Conservation (phyloP, 495 filamentous ascomycete genomes). For the Daldinia childiae region DNA sequence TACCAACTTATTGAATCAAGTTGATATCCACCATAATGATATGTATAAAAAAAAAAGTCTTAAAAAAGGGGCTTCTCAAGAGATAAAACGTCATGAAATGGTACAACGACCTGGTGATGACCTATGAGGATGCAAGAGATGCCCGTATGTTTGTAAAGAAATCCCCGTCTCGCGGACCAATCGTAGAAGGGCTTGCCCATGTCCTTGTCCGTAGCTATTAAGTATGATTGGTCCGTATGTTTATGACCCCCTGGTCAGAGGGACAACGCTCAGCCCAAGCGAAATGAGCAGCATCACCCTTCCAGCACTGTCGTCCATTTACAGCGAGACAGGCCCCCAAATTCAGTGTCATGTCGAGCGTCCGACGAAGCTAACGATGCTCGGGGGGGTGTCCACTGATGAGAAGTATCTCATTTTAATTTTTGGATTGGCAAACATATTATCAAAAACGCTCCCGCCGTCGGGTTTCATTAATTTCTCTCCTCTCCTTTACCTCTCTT, state of each 20-base stretch:
- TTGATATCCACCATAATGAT: slow-evolving; percentile 16
- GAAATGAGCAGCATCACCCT: slow-evolving; percentile 42
- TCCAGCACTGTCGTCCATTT: slow-evolving; percentile 33
- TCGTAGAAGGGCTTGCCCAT: slow-evolving; percentile 16
- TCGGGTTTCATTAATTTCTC: slow-evolving; percentile 29
- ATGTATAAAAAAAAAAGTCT: neutral
- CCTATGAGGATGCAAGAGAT: slow-evolving; percentile 26
- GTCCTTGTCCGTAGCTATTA: slow-evolving; percentile 18
- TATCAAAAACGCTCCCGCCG: slow-evolving; percentile 38
- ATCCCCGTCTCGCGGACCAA: slow-evolving; percentile 36
- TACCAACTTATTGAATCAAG: neutral
- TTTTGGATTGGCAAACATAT: slow-evolving; percentile 39
- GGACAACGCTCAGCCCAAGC: slow-evolving; percentile 42
- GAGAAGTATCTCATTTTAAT: slow-evolving; percentile 43
- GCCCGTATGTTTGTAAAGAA: slow-evolving; percentile 39
- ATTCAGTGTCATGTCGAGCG: slow-evolving; percentile 25
- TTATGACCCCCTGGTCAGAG: slow-evolving; percentile 31
- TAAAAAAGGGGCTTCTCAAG: slow-evolving; percentile 5
- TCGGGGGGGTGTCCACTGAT: slow-evolving; percentile 36
- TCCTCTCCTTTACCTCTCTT: slow-evolving; percentile 36
- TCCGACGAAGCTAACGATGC: slow-evolving; percentile 41
- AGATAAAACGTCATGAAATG: slow-evolving; percentile 20
- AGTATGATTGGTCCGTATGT: slow-evolving; percentile 31
- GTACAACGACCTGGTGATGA: slow-evolving; percentile 20
- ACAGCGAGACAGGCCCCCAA: slow-evolving; percentile 41